phyloP scores from a whole-genome alignment of 768 basidiomycete species.

The Phanerodontia chrysosporium region DNA sequence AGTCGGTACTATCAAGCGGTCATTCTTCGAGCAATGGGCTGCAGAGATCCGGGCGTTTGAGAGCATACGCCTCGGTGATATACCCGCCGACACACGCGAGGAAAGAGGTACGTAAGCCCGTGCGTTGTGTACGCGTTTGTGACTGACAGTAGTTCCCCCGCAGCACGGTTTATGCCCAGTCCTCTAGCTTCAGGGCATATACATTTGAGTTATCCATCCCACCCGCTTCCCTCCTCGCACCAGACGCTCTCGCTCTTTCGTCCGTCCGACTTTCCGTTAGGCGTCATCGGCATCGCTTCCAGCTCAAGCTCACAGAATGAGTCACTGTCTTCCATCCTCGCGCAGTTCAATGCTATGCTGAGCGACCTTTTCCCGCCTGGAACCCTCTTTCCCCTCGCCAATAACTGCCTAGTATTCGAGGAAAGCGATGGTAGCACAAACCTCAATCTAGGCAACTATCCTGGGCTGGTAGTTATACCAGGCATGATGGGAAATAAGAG shows the following conservation, averaged over 20 bases:
- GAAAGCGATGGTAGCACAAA: slow-evolving; percentile 53
- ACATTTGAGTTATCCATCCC: slow-evolving; percentile 74
- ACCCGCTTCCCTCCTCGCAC: slow-evolving; percentile 69
- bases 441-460: slow-evolving; percentile 51
- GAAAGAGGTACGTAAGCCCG: slow-evolving; percentile 54
- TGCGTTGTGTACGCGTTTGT: background rate
- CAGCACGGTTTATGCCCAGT: slow-evolving; percentile 82
- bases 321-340: slow-evolving; percentile 46
- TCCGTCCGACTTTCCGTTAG: slow-evolving; percentile 79
- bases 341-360: slow-evolving; percentile 64
- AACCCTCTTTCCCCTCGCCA: slow-evolving; percentile 72
- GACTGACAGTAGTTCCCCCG: slow-evolving; percentile 8
- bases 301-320: slow-evolving; percentile 59
- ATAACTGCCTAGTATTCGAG: slow-evolving; percentile 84
- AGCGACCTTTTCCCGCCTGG: slow-evolving; percentile 63
- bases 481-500: slow-evolving; percentile 84
- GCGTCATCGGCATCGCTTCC: slow-evolving; percentile 82
- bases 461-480: slow-evolving; percentile 76
- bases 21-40: slow-evolving; percentile 72
- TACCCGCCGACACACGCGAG: slow-evolving; percentile 74
- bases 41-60: slow-evolving; percentile 71
- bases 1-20: slow-evolving; percentile 66
- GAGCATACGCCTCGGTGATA: slow-evolving; percentile 73
- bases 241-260: slow-evolving; percentile 67
- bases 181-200: slow-evolving; percentile 73